These are phyloP conservation scores for Sextonia rubra DNA, from an alignment of 164 flowering plant genomes.

Conservation along the genomic window DNA sequence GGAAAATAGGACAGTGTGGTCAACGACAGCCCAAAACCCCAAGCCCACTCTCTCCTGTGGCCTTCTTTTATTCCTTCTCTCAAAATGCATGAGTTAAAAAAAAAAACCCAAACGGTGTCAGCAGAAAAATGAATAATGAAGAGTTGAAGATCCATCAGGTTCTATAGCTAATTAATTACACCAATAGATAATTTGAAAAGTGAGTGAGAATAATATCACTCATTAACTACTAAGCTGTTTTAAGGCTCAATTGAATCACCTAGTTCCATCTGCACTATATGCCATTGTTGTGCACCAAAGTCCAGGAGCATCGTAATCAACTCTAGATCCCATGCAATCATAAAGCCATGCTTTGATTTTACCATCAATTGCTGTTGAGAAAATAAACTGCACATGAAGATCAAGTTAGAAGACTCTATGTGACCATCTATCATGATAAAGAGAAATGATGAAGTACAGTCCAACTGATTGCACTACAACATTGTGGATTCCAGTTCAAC, in stretches of 20 bases:
- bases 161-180: neutral
- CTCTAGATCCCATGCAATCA: slow-evolving; percentile 69
- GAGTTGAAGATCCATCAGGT: neutral
- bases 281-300: slow-evolving; percentile 66
- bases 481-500: no score
- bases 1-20: no score
- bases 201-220: no score
- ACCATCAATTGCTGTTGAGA: slow-evolving; percentile 73
- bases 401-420: neutral
- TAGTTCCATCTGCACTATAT: slow-evolving; percentile 74
- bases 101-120: no score
- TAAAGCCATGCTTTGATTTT: slow-evolving; percentile 84
- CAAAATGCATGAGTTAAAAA: no score
- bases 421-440: neutral
- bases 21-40: no score
- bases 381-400: slow-evolving; percentile 48
- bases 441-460: neutral
- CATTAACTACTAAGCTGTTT: neutral
- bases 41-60: no score
- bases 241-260: slow-evolving; percentile 27
- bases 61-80: no score
- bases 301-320: slow-evolving; percentile 85
- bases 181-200: no score
- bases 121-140: neutral
- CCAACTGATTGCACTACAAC: no score